phyloP scores from a whole-genome alignment of 352 stramenopile species.

The Phytopythium oedochilum region DNA sequence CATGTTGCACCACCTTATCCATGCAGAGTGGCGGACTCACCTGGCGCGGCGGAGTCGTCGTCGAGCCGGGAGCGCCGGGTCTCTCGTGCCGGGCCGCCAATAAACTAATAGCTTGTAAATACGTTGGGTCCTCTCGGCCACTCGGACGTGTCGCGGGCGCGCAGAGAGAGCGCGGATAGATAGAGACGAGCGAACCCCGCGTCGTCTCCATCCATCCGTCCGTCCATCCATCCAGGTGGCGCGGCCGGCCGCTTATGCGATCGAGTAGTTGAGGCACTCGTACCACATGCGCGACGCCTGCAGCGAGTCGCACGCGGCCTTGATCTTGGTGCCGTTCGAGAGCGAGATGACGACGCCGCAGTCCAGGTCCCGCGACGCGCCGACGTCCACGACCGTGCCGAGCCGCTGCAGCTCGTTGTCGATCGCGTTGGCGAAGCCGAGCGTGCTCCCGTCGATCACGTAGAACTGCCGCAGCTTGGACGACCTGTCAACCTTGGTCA shows the following conservation, averaged over 20 bases:
- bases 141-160: no score
- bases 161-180: no score
- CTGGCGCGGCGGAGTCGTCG: no score
- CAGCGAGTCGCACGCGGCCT: slow-evolving; percentile 68
- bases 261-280: slow-evolving; percentile 54
- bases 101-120: slow-evolving; percentile 3
- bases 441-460: slow-evolving; percentile 59
- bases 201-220: no score
- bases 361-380: slow-evolving; percentile 51
- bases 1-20: neutral
- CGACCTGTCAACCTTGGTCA: slow-evolving; percentile 49
- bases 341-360: slow-evolving; percentile 73
- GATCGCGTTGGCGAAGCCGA: slow-evolving; percentile 77
- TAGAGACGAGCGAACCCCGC: no score
- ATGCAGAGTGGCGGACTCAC: neutral
- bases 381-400: slow-evolving; percentile 55
- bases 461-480: slow-evolving; percentile 64
- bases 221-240: no score
- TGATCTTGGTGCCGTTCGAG: slow-evolving; percentile 47
- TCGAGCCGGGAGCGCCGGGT: no score
- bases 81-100: neutral
- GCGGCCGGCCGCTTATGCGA: no score
- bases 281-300: slow-evolving; percentile 70
- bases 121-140: neutral
- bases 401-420: slow-evolving; percentile 71